Percentiles rank a stretch among this genome's conserved stretches.
phyloP scores from a whole-genome alignment of 148 eudicot species.

The Spergularia marina region DNA sequence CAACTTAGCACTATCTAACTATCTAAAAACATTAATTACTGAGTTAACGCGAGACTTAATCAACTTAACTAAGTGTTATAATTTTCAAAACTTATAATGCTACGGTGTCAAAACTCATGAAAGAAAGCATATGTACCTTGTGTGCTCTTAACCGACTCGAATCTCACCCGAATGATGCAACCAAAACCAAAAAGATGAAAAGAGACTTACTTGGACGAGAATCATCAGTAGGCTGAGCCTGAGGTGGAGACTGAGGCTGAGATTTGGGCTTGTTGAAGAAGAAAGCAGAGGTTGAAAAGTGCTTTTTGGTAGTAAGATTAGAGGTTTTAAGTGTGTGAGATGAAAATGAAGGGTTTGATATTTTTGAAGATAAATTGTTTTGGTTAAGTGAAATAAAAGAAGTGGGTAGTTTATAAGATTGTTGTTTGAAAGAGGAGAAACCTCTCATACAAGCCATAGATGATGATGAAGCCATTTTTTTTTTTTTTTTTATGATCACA shows the following conservation, averaged over 20 bases:
- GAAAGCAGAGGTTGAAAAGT: background rate
- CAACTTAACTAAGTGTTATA: no score
- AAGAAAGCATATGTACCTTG: background rate
- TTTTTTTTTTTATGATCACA: background rate
- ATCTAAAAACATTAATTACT: no score
- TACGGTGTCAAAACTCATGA: no score
- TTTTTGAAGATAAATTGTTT: background rate
- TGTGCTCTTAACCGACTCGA: background rate
- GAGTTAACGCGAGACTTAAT: no score
- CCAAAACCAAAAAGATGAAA: background rate
- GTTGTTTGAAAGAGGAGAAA: constrained; percentile 13
- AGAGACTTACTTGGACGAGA: constrained; percentile 24
- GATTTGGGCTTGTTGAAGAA: constrained; percentile 14
- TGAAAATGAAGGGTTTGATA: constrained; percentile 11
- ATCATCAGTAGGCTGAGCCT: constrained; percentile 9
- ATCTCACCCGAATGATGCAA: background rate
- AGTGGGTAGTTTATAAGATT: background rate
- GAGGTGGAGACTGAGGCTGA: background rate
- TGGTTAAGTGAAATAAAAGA: constrained; percentile 14
- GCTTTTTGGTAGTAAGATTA: constrained; percentile 5
- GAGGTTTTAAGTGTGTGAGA: constrained; percentile 17
- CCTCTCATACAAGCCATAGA: constrained; percentile 8
- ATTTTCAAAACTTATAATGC: no score
- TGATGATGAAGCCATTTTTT: constrained; percentile 19
- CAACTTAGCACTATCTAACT: no score